Evolutionary conservation across 164 flowering plant genomes (phyloP), one percentile per base, ranked within the genome.

Genomic region (Santalum album): DNA sequence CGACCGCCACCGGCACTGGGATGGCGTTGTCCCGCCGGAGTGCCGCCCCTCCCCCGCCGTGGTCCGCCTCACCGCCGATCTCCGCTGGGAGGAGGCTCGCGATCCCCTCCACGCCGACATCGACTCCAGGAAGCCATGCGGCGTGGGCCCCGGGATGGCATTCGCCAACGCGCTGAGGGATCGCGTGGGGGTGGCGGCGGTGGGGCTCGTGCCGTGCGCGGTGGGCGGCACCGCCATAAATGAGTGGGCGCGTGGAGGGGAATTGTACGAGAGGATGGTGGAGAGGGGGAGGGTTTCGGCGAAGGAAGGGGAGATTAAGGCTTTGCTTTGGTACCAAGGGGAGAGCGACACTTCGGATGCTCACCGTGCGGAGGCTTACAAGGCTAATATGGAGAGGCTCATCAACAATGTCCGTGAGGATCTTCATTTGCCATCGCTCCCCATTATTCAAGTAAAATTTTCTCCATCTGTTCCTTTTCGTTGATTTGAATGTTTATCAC

Each of bases 31-130:
- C 17, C 87, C 91, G 0, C 63, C 72, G 0, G 75, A 77, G 21
- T 77, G 78, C 64, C 25, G 27, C 0, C 74, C 87, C 16, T 39
- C 61, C 57, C 65, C 81, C 9, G 43, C 78, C 26, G 69, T 83
- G 66, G 72, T 72, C 71, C 86, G 97, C 56, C 77, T 87, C 46
- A 66, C 26, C 70, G 78, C 84, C 32, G n/a, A 64, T 25, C 80
- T 72, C 61, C 65, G 59, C 7, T 90, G 94, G 94, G 87, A 78
- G 51, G 46, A 44, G 40, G 91, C 97, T 12, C 70, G 50, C 22
- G 97, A 83, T 67, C 97, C 97, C 0, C 89, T 87, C 66, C 96
- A 87, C 75, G 60, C 61, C 62, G 96, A 87, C 72, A 83, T 90
- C 70, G 96, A 83, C 72, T 5, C 65, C 50, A 69, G 68, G 53